Evolutionary conservation across 2,329 filamentous ascomycete genomes (phyloP).

Genomic region (Elsinoe fawcettii): DNA sequence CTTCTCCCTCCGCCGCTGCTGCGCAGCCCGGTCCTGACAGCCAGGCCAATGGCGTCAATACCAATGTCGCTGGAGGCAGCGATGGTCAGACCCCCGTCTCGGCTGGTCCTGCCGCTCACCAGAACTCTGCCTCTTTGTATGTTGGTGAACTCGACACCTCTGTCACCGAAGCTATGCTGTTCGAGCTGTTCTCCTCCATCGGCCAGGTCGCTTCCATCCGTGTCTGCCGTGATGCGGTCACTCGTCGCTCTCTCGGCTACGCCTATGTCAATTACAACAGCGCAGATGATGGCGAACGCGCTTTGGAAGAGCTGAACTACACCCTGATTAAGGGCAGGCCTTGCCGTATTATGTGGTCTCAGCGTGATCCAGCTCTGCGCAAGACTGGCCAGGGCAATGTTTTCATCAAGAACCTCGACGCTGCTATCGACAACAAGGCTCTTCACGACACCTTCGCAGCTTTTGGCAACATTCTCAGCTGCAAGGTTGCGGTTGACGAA

Average conservation of each 20-base stretch:
- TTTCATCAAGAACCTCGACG: slow-evolving; percentile 99
- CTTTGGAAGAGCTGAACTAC: slow-evolving; percentile 98
- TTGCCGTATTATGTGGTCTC: slow-evolving; percentile 99
- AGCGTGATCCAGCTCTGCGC: slow-evolving; percentile 96
- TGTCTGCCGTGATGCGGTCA: slow-evolving; percentile 98
- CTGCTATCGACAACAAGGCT: slow-evolving; percentile 99
- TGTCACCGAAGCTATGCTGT: slow-evolving; percentile 99
- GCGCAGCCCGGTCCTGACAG: slow-evolving; percentile 61
- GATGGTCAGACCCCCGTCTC: slow-evolving; percentile 65
- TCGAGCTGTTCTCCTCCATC: slow-evolving; percentile 99
- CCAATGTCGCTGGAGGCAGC: slow-evolving; percentile 53
- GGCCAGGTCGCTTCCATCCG: slow-evolving; percentile 98
- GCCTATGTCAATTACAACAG: slow-evolving; percentile 99
- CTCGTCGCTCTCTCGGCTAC: slow-evolving; percentile 95
- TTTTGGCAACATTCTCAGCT: slow-evolving; percentile 98
- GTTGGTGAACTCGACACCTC: slow-evolving; percentile 96
- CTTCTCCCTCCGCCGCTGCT: slow-evolving; percentile 58
- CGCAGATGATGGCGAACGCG: slow-evolving; percentile 91
- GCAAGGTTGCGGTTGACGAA: slow-evolving; percentile 99
- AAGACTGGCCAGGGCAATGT: slow-evolving; percentile 99
- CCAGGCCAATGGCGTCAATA: slow-evolving; percentile 48
- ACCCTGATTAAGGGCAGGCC: slow-evolving; percentile 97
- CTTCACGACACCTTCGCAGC: slow-evolving; percentile 98
- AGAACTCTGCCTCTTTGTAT: slow-evolving; percentile 95
- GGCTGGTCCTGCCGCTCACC: slow-evolving; percentile 56